These are phyloP conservation scores for Geum urbanum DNA, from an alignment of 306 rosid species.

Conservation along the genomic window DNA sequence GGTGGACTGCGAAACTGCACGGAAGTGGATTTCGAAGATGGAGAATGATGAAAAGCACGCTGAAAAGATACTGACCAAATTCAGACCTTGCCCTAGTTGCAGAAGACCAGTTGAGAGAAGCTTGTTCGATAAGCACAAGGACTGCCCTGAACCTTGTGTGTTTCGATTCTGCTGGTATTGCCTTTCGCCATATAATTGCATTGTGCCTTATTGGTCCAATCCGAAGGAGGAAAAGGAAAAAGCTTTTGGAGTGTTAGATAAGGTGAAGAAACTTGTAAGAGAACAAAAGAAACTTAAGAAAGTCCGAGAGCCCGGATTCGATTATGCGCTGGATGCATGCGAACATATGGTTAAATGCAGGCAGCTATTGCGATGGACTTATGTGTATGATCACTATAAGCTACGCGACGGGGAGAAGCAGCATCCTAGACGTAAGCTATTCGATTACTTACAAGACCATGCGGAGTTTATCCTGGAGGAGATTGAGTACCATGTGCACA, in stretches of 20 bases:
- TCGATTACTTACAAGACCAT: neutral
- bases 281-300: no score
- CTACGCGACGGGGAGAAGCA: neutral
- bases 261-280: neutral
- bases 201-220: no score
- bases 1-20: neutral
- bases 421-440: neutral
- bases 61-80: no score
- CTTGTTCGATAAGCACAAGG: no score
- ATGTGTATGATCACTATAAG: neutral
- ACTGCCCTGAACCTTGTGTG: no score
- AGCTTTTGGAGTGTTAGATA: neutral
- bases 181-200: no score
- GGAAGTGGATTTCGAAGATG: neutral
- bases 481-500: neutral
- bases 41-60: no score
- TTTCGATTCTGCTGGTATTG: no score
- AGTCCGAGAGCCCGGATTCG: no score
- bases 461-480: neutral
- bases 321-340: neutral
- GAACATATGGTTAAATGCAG: neutral
- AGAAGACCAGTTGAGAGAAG: no score
- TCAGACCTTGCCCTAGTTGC: no score
- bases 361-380: slow-evolving; percentile 5
- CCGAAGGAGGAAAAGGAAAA: neutral